phyloP scores from a whole-genome alignment of 2,329 filamentous ascomycete genomes.

The Lachnellula suecica region DNA sequence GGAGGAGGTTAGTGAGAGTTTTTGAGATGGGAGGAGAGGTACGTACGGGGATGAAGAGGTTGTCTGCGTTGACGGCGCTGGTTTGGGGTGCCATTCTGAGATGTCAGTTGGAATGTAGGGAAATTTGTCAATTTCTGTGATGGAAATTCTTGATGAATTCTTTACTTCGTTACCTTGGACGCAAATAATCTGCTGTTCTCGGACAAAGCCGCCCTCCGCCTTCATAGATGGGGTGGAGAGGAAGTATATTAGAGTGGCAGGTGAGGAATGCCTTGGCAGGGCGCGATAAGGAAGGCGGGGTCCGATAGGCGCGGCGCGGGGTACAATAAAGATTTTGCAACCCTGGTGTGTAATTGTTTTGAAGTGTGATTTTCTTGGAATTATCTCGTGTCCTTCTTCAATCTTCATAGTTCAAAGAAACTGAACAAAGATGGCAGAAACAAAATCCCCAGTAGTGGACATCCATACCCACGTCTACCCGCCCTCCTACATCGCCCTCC shows the following conservation, averaged over 20 bases:
- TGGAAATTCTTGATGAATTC: too few relatives aligned
- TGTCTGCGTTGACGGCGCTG: constrained; percentile 46
- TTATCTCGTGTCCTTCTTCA: neutral
- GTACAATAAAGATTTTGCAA: neutral
- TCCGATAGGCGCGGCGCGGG: neutral
- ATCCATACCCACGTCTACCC: constrained; percentile 72
- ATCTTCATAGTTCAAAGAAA: neutral
- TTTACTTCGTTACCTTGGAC: too few relatives aligned
- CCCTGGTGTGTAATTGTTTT: neutral
- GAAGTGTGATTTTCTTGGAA: neutral
- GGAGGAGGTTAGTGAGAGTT: constrained; percentile 3
- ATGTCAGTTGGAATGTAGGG: neutral
- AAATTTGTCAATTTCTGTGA: neutral
- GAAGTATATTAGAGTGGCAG: neutral
- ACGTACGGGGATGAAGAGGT: constrained; percentile 54
- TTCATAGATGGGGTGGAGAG: neutral
- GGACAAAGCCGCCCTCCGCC: constrained; percentile 8
- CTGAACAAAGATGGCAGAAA: constrained; percentile 20
- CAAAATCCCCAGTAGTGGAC: constrained; percentile 53
- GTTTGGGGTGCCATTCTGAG: constrained; percentile 25
- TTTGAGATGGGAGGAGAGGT: neutral
- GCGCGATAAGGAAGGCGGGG: constrained; percentile 2
- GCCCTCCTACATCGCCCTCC: constrained; percentile 60
- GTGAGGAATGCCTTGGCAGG: neutral
- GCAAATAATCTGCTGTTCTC: neutral